phyloP scores from a whole-genome alignment of 768 basidiomycete species.

The Termitomyces sp. region DNA sequence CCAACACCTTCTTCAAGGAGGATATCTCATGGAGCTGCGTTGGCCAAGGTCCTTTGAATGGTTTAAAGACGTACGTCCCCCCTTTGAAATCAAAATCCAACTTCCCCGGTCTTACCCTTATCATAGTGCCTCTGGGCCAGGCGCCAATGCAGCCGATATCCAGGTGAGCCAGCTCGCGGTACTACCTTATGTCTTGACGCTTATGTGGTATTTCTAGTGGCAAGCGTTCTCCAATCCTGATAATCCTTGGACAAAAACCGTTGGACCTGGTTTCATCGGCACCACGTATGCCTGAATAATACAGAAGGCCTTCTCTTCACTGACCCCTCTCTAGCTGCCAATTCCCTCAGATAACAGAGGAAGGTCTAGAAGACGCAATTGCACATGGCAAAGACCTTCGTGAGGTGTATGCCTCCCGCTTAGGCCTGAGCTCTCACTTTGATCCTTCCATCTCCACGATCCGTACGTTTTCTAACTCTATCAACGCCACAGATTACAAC shows the following conservation, averaged over 20 bases:
- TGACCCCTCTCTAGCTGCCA: constrained; percentile 30
- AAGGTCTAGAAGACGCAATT: constrained; percentile 37
- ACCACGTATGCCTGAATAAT: constrained; percentile 28
- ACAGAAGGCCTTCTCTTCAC: not conserved
- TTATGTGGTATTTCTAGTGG: constrained; percentile 26
- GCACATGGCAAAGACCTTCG: constrained; percentile 44
- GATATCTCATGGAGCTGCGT: constrained; percentile 38
- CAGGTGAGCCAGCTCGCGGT: constrained; percentile 19
- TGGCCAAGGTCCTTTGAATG: constrained; percentile 32
- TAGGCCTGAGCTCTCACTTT: constrained; percentile 27
- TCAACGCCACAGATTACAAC: not conserved
- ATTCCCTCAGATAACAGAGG: constrained; percentile 41
- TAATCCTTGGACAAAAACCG: constrained; percentile 37
- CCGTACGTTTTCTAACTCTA: constrained; percentile 21
- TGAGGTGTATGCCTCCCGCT: constrained; percentile 34
- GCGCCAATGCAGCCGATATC: constrained; percentile 23
- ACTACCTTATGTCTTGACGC: not conserved
- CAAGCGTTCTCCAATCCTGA: constrained; percentile 27
- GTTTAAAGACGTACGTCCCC: constrained; percentile 21
- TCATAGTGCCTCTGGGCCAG: constrained; percentile 19
- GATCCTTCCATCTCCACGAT: constrained; percentile 29
- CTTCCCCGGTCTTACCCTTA: not conserved
- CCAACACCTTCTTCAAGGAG: constrained; percentile 47
- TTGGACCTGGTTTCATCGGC: constrained; percentile 38
- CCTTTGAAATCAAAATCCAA: not conserved